Percentiles rank a stretch among this genome's conserved stretches.
Conservation (phyloP, 2,329 filamentous ascomycete genomes). For the Calycina herbarum region DNA sequence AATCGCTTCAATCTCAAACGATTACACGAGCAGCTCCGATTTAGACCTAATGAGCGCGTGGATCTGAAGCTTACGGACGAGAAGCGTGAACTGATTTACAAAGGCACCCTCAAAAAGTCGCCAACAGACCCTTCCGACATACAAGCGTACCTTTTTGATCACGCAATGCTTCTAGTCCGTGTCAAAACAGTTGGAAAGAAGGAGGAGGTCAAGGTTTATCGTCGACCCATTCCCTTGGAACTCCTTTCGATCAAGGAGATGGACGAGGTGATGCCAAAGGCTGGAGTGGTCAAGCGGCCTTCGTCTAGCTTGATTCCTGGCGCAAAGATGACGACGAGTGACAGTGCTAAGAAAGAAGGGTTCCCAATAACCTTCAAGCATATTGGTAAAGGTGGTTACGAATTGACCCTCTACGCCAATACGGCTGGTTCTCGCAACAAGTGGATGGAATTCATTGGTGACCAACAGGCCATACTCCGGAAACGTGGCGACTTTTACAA, state of each 20-base stretch:
- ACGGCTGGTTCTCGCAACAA: constrained; percentile 87
- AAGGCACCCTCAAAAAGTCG: constrained; percentile 89
- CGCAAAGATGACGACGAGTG: constrained; percentile 51
- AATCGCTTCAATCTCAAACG: constrained; percentile 95
- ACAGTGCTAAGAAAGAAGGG: constrained; percentile 68
- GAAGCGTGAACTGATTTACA: constrained; percentile 88
- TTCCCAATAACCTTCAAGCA: constrained; percentile 96
- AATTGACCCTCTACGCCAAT: constrained; percentile 82
- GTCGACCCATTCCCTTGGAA: constrained; percentile 90
- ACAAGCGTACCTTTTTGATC: constrained; percentile 93
- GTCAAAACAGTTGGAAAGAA: constrained; percentile 90
- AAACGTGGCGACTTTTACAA: constrained; percentile 92
- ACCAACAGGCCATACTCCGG: constrained; percentile 82
- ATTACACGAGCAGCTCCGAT: constrained; percentile 88
- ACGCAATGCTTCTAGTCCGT: constrained; percentile 87
- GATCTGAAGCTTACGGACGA: constrained; percentile 94
- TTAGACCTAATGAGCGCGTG: constrained; percentile 84
- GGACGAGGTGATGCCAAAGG: constrained; percentile 87
- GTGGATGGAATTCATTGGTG: constrained; percentile 94
- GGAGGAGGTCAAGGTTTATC: constrained; percentile 93
- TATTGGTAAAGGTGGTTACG: constrained; percentile 93
- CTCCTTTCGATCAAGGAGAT: constrained; percentile 92
- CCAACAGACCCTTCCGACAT: constrained; percentile 87
- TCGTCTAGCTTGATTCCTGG: constrained; percentile 79
- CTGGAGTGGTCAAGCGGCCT: constrained; percentile 79